These are phyloP conservation scores for Boletus eberwhitei DNA, from an alignment of 768 basidiomycete genomes.

Conservation along the genomic window DNA sequence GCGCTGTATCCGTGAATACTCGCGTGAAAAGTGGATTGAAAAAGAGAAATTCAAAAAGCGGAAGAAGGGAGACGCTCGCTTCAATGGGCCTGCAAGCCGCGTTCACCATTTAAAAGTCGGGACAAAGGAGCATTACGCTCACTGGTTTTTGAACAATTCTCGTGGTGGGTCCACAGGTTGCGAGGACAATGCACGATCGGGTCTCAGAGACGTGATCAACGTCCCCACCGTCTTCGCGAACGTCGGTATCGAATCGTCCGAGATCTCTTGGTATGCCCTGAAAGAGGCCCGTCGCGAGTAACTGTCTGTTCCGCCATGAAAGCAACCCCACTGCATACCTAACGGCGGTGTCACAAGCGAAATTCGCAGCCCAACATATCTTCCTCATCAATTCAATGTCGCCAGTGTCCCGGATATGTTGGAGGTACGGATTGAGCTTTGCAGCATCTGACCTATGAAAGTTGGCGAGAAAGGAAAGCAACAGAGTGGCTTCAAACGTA, in stretches of 20 bases:
- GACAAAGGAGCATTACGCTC: slow-evolving; percentile 9
- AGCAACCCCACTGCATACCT: slow-evolving; percentile 37
- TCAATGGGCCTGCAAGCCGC: slow-evolving; percentile 54
- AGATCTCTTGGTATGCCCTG: slow-evolving; percentile 57
- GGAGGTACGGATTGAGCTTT: slow-evolving; percentile 64
- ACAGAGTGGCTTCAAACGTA: slow-evolving; percentile 56
- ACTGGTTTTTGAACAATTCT: slow-evolving; percentile 60
- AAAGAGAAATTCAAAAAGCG: slow-evolving; percentile 58
- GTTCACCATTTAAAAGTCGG: background rate
- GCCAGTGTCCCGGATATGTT: slow-evolving; percentile 43
- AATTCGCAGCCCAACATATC: slow-evolving; percentile 55
- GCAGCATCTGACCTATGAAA: slow-evolving; percentile 73
- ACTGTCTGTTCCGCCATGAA: background rate
- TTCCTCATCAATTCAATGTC: slow-evolving; percentile 54
- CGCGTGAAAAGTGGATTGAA: slow-evolving; percentile 47
- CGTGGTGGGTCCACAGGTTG: slow-evolving; percentile 45
- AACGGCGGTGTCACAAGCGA: slow-evolving; percentile 46
- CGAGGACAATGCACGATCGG: slow-evolving; percentile 49
- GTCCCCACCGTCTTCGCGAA: slow-evolving; percentile 50
- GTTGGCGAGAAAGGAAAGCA: slow-evolving; percentile 63
- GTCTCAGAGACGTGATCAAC: slow-evolving; percentile 49
- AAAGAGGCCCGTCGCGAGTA: background rate
- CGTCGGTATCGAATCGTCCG: slow-evolving; percentile 50
- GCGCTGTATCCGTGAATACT: slow-evolving; percentile 41
- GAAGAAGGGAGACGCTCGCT: slow-evolving; percentile 54